Evolutionary conservation across 257 asterid species (phyloP).

Genomic region (Pogostemon cablin): DNA sequence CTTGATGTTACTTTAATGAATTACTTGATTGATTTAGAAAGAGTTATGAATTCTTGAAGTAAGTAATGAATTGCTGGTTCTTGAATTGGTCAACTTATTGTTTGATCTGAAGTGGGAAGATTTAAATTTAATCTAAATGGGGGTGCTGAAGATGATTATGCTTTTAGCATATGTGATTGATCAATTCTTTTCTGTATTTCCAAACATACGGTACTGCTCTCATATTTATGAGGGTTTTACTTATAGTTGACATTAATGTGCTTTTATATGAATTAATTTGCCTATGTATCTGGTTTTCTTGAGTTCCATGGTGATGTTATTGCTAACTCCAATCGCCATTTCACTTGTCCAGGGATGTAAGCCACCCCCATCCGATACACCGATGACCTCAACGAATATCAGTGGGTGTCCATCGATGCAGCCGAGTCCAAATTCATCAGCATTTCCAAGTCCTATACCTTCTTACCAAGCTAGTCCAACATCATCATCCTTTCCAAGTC

Average conservation of each 20-base stretch:
- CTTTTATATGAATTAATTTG: not conserved
- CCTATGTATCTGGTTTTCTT: conserved; percentile 7
- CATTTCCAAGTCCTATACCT: conserved; percentile 72
- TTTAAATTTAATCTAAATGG: not conserved
- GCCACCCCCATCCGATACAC: conserved; percentile 45
- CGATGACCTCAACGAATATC: conserved; percentile 42
- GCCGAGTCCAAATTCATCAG: conserved; percentile 67
- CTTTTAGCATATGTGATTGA: conserved; percentile 14
- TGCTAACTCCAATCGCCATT: not conserved
- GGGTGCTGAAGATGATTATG: conserved; percentile 1
- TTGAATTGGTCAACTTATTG: not conserved
- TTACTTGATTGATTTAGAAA: not conserved
- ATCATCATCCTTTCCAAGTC: conserved; percentile 78
- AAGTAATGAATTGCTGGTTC: not conserved
- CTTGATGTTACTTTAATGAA: conserved; percentile 11
- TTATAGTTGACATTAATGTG: not conserved
- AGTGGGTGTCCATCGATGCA: conserved; percentile 64
- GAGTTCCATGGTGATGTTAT: conserved; percentile 17
- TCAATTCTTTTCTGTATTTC: not conserved
- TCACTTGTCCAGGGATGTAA: conserved; percentile 53
- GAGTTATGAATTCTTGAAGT: not conserved
- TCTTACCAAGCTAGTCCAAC: conserved; percentile 76
- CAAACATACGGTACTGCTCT: not conserved
- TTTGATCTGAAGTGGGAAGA: conserved; percentile 18
- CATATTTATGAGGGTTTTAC: not conserved